A percentile compares a stretch with the other conserved stretches of the same genome.
Evolutionary conservation across 345 rosid species (phyloP).

Genomic region (Viola odorata): DNA sequence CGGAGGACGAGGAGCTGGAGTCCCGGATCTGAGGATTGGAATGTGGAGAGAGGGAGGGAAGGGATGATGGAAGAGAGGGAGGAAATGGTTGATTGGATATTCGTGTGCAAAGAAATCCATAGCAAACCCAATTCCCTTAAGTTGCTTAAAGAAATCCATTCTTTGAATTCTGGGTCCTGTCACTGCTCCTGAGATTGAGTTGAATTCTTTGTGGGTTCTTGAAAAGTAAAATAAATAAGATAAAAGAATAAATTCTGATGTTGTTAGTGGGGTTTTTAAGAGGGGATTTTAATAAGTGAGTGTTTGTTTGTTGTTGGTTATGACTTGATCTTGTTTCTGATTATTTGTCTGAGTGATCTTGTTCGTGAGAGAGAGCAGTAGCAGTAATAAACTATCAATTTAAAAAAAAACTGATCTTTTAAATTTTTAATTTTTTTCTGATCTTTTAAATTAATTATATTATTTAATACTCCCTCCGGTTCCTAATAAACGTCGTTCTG

Average conservation of each 20-base stretch:
- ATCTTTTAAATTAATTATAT: too few relatives aligned
- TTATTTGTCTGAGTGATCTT: background rate
- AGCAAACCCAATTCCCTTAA: constrained; percentile 24
- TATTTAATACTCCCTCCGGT: too few relatives aligned
- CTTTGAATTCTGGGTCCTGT: background rate
- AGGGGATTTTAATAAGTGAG: background rate
- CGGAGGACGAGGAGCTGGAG: constrained; percentile 79
- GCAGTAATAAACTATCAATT: too few relatives aligned
- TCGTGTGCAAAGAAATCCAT: constrained; percentile 51
- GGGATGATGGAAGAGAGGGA: constrained; percentile 46
- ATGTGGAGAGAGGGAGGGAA: constrained; percentile 41
- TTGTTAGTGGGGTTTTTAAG: background rate
- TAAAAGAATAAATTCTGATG: too few relatives aligned
- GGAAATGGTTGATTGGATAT: constrained; percentile 33
- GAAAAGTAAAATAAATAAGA: too few relatives aligned
- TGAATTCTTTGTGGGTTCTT: constrained; percentile 3
- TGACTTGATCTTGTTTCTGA: background rate
- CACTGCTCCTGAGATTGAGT: background rate
- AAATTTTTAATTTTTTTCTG: too few relatives aligned
- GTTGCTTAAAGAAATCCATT: background rate
- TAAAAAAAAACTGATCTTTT: too few relatives aligned
- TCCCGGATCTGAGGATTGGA: constrained; percentile 51
- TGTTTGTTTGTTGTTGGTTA: background rate
- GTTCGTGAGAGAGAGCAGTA: too few relatives aligned
- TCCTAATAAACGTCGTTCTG: too few relatives aligned